Evolutionary conservation across 495 filamentous ascomycete genomes (phyloP).

Genomic region (Aspergillus affinis): DNA sequence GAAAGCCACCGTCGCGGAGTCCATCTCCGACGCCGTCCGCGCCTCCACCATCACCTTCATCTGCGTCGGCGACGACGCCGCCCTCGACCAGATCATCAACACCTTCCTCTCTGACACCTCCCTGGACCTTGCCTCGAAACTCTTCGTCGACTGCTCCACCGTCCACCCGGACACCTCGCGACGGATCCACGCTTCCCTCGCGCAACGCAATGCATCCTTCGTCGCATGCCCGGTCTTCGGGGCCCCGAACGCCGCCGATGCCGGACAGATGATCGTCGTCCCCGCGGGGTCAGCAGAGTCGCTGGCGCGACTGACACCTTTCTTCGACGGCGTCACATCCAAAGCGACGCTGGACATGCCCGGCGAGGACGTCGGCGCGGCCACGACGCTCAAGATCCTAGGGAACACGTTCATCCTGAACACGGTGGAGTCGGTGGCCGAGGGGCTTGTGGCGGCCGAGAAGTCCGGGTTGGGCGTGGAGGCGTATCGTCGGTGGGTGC

Average conservation of each 20-base stretch:
- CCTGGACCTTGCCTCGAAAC: constrained; percentile 40
- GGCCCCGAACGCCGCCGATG: constrained; percentile 74
- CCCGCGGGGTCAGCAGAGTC: constrained; percentile 64
- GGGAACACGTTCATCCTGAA: constrained; percentile 87
- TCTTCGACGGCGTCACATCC: constrained; percentile 75
- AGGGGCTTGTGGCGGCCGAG: constrained; percentile 76
- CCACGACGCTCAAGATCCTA: constrained; percentile 65
- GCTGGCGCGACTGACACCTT: constrained; percentile 68
- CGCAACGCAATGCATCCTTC: constrained; percentile 63
- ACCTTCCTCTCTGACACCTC: constrained; percentile 44
- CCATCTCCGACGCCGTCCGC: constrained; percentile 63
- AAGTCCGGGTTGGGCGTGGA: constrained; percentile 73
- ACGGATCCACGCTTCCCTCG: constrained; percentile 53
- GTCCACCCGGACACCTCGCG: constrained; percentile 82
- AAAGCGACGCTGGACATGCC: constrained; percentile 61
- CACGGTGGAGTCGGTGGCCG: constrained; percentile 76
- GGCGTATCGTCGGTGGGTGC: constrained; percentile 65
- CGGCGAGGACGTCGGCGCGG: constrained; percentile 34
- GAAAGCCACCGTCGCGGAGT: constrained; percentile 60
- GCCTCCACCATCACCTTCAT: constrained; percentile 78
- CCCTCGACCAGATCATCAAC: constrained; percentile 57
- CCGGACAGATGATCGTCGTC: constrained; percentile 72
- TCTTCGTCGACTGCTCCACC: constrained; percentile 80
- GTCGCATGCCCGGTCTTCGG: constrained; percentile 83
- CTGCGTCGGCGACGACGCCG: constrained; percentile 77